Base-by-base conservation (phyloP, 2,329 filamentous ascomycete genomes). In the Penicillium sclerotiorum region DNA sequence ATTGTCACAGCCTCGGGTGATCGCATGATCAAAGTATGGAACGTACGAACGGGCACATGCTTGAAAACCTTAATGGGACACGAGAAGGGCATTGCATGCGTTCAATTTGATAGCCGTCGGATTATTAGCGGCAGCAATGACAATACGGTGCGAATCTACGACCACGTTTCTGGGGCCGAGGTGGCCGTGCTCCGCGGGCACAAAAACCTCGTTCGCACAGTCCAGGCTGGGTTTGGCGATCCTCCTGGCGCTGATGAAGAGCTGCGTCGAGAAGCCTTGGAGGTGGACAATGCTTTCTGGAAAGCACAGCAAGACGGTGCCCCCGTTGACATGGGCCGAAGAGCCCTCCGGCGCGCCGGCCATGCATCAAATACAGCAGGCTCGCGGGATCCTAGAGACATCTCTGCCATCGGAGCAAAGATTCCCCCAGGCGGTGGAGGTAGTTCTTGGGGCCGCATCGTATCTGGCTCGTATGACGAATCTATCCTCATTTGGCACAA, bases 81-180 rank as follows among this genome's bases (percentile, higher is more conserved):
- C 64, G 84, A 84, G 56, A 99, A 99, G 69, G 94, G 94, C 25
- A 97, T 99, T 61, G 94, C 94, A 2, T 99, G 94, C 68, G 92
- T 99, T 13, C 93, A 99, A 71, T 97, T 94, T 65, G 94, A 99
- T 67, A 91, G 90, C 21, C 85, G 90, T 43, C 84, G 94, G 17
- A 95, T 99, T 55, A 90, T 99, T 44, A 96, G 90, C 61, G 94
- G 94, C 2, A 96, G 92, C 70, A 96, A 92, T 61, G 94, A 99
- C 69, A 91, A 95, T 66, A 92, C 94, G 33, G 90, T 99, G 25
- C 91, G 94, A 59, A 94, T 99, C 17, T 99, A 95, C 68, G 94
- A 97, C 67, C 86, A 88, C 37, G 81, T 83, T 38, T 91, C 90
- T 0, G 88, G 89, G 4, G 86, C 94, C 9, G 92, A 97, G 70